These are phyloP conservation scores for Rosellinia necatrix DNA, from an alignment of 2,329 filamentous ascomycete species.

Conservation along the genomic window DNA sequence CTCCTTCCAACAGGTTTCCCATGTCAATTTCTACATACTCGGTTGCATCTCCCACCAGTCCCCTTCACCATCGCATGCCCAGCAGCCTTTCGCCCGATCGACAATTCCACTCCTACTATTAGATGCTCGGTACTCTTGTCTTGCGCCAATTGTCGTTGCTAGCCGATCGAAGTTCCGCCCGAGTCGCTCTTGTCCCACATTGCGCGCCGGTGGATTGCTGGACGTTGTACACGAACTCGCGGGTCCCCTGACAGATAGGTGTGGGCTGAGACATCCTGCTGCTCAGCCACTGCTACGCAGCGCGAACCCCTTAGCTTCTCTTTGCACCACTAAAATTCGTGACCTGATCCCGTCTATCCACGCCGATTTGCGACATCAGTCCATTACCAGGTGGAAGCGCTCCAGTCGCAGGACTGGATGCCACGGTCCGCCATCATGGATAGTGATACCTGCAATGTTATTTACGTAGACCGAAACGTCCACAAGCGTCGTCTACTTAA, in stretches of 20 bases:
- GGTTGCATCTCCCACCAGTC: constrained; percentile 28
- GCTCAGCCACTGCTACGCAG: constrained; percentile 23
- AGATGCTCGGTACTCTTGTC: constrained; percentile 32
- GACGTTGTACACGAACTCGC: constrained; percentile 33
- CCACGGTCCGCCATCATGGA: constrained; percentile 62
- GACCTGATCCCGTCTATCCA: neutral
- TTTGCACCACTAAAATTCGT: neutral
- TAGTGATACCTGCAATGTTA: constrained; percentile 60
- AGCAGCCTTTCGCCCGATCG: constrained; percentile 26
- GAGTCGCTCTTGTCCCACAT: constrained; percentile 32
- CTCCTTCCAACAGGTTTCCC: constrained; percentile 24
- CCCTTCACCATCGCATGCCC: constrained; percentile 31
- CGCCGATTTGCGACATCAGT: constrained; percentile 31
- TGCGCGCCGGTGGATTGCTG: constrained; percentile 31
- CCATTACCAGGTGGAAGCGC: constrained; percentile 53
- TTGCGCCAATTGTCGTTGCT: constrained; percentile 33
- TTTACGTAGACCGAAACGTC: constrained; percentile 63
- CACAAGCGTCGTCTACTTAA: constrained; percentile 51
- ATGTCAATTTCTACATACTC: constrained; percentile 36
- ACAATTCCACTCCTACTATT: constrained; percentile 27
- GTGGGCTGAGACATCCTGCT: constrained; percentile 32
- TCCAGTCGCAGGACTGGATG: constrained; percentile 66
- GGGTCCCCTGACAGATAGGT: constrained; percentile 21
- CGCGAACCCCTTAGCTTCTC: constrained; percentile 22
- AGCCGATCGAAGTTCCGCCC: constrained; percentile 32